Base-by-base conservation (phyloP, 2,329 filamentous ascomycete species). In the Pochonia chlamydosporia region DNA sequence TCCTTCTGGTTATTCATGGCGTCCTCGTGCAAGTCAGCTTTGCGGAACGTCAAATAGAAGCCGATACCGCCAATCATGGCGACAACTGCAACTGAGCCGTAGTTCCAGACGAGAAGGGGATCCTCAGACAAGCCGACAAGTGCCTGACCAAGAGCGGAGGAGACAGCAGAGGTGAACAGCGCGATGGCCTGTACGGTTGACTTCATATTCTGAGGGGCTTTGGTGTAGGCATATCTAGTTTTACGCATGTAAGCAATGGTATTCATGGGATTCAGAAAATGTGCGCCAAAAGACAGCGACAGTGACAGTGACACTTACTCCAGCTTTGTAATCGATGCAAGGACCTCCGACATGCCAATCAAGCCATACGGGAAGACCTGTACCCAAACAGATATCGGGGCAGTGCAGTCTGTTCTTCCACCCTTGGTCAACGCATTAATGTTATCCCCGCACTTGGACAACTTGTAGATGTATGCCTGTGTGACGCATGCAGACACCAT, bases 201-300 rank as follows among this genome's bases (percentile, higher is more conserved):
- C 5, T 84, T 76, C 85, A 90, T 90, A 67, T 87, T 89, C 59
- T 75, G 76, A 8, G 86, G 87, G 0, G 85, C 84, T 64, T 89
- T 89, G 58, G 84, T 84, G 67, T 82, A 89, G 20, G 86, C 85
- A 54, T 87, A 89, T 16, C 40, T 41, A 8, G 26, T 18, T 16
- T 25, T n/a, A n/a, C n/a, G n/a, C n/a, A n/a, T n/a, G n/a, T n/a
- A n/a, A n/a, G n/a, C n/a, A n/a, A n/a, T n/a, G n/a, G n/a, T n/a
- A n/a, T n/a, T n/a, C n/a, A n/a, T n/a, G n/a, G n/a, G n/a, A n/a
- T n/a, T n/a, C n/a, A n/a, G n/a, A n/a, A n/a, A n/a, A n/a, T n/a
- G n/a, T n/a, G n/a, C n/a, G n/a, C n/a, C n/a, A n/a, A n/a, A n/a
- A n/a, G n/a, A n/a, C n/a, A n/a, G n/a, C n/a, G n/a, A n/a, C n/a